Base-by-base conservation (phyloP, 176 grass and related monocot species). In the Bothriochloa decipiens region DNA sequence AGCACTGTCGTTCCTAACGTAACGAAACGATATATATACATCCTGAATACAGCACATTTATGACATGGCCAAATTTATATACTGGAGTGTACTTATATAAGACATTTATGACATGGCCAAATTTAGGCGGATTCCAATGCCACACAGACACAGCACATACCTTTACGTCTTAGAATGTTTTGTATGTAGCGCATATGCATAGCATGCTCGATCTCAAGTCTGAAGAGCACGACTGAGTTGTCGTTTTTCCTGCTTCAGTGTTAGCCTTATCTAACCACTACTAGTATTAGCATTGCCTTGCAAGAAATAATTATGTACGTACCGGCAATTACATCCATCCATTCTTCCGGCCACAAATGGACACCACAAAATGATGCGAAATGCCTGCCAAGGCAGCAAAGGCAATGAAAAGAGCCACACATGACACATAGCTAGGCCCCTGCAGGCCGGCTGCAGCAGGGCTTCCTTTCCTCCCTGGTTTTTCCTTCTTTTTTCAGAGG, bases 321-420 rank as follows among this genome's bases (percentile, higher is more conserved):
- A 15, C 62, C 5, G 0, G 26, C 79, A 69, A 11, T 49, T 37
- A 29, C 27, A 1, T 62, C 53, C 53, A 1, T 62, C 53, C 53
- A 40, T 40, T 1, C 39, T 7, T 2, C 13, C 3, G 2, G 22
- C n/a, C 57, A 61, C 22, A 39, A 83, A 81, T 46, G 46, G 62
- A 60, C 33, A 57, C 12, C 32, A 9, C 6, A 42, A 57, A 68
- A 87, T 75, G 85, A 81, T 75, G 78, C 7, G 65, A 69, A 81
- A 60, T 58, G 7, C 2, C 9, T 72, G 65, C 33, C 78, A 22
- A n/a, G 35, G 8, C 1, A 32, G 29, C 29, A 32, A 32, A 32
- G 29, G 29, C 29, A 32, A 1, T 1, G 29, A 32, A 32, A 32
- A 32, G 29, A 32, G 29, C 29, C 29, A 32, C 29, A 32, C 29